Base-by-base conservation (phyloP, 352 stramenopile genomes). In the Elongisporangium prolatum region DNA sequence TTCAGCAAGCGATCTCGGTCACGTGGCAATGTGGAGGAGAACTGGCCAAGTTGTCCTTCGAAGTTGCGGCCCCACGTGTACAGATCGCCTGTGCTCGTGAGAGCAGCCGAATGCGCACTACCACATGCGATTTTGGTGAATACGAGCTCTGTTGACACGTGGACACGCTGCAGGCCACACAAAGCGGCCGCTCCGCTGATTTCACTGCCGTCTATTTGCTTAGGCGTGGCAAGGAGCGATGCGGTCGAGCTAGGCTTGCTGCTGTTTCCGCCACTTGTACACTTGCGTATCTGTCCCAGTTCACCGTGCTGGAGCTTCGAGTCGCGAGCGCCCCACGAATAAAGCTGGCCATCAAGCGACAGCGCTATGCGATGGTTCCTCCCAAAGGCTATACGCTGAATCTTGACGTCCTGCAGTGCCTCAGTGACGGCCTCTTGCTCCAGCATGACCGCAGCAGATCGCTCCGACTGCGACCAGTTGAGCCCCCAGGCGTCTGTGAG, bases 1-100 rank as follows among this genome's bases (percentile, higher is more conserved):
- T 84, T 72, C 20, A 79, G 57, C 10, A 77, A 56, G 8, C 58
- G 37, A 50, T 84, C 76, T 20, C 68, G 40, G 21, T 68, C 60
- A 21, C 64, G 75, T 3, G 68, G 51, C 3, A 86, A 60, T 0
- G 68, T 72, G 10, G 25, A 59, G 7, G 74, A 67, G 9, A 68
- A 62, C 17, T 89, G 81, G 1, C 91, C 91, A 7, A 96, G 76
- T 51, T 97, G 89, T 0, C 88, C 90, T 61, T 97, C 86, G 16
- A 80, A 85, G 59, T 94, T 95, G 16, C 86, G 65, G 2, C 91
- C 90, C 89, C 89, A 97, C 4, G 89, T 91, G 67, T 96, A 97
- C 21, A 97, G 34, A 50, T 96, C 89, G 17, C 89, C 88, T 21
- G 65, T 74, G n/a, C 84, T 60, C 0, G 86, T 95, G 52, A 96